Base-by-base conservation (phyloP, 805 yeast species). In the Phaffomyces opuntiae region DNA sequence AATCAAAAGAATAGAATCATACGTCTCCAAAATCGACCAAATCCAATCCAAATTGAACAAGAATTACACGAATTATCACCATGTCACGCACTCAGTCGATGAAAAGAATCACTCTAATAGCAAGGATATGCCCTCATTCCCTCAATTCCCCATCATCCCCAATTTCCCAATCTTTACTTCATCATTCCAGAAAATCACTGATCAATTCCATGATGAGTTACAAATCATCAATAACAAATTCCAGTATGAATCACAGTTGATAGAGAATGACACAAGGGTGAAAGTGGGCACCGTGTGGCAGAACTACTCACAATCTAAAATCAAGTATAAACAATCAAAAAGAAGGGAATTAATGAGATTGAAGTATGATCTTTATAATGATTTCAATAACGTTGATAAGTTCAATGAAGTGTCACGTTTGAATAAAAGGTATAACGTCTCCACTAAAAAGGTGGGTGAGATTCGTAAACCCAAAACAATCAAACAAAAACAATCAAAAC, bases 21-120 rank as follows among this genome's bases (percentile, higher is more conserved):
- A 63, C 47, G 51, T 67, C 7, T 36, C 55, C n/a, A 52, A 56
- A 29, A 61, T 68, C 24, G 71, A 67, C 36, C 53, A 56, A 17
- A 36, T 59, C 0, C 61, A 65, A n/a, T 44, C 46, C 5, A 44
- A 54, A 8, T 47, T 63, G 13, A 55, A 51, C 34, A 47, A 46
- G 11, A 53, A 58, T 12, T 61, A 46, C 25, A 42, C 36, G 3
- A 40, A 42, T 0, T 53, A 54, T 39, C 56, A 59, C 17, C 34
- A 46, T 1, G 37, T 41, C 13, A 50, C 64, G 9, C 53, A 55
- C 21, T 17, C 37, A 14, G 9, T n/a, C 17, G 25, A 39, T 47
- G 25, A 39, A 38, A 21, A 43, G 38, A 12, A 52, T 55, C 16
- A 9, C 5, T 25, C 21, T 4, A 36, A 33, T 13, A 32, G 19